A percentile compares a stretch with the other conserved stretches of the same genome.
These are phyloP conservation scores for Pouteria glomerata DNA, from an alignment of 148 eudicot genomes.

Conservation along the genomic window DNA sequence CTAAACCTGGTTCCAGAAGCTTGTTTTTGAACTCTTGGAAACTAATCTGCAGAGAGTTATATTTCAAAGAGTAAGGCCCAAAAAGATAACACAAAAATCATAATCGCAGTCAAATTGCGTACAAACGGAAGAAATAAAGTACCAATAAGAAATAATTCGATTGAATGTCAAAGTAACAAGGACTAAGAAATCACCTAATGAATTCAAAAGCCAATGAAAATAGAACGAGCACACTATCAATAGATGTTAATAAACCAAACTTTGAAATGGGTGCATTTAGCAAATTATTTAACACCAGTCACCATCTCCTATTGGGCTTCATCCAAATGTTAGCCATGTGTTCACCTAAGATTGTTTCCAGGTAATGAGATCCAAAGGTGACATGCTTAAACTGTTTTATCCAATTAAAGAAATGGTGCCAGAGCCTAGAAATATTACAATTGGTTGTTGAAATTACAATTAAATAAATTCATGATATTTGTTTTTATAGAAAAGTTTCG, in stretches of 20 bases:
- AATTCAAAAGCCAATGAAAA: not conserved
- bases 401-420: not conserved
- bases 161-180: not conserved
- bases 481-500: not conserved
- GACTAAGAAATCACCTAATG: not conserved
- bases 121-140: not conserved
- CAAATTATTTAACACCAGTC: not conserved
- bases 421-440: not conserved
- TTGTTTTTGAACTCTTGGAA: conserved; percentile 93
- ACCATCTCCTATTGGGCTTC: not conserved
- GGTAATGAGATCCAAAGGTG: not conserved
- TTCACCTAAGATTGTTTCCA: not conserved
- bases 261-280: not conserved
- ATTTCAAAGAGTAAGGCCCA: conserved; percentile 7
- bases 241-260: not conserved
- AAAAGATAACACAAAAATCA: conserved; percentile 1
- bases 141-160: not conserved
- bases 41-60: conserved; percentile 60
- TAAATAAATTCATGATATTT: not conserved
- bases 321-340: not conserved
- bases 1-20: conserved; percentile 87
- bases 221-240: not conserved
- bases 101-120: not conserved
- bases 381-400: not conserved
- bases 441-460: not conserved